These are phyloP conservation scores for Aspergillus hortae DNA, from an alignment of 2,329 filamentous ascomycete species.

Conservation along the genomic window DNA sequence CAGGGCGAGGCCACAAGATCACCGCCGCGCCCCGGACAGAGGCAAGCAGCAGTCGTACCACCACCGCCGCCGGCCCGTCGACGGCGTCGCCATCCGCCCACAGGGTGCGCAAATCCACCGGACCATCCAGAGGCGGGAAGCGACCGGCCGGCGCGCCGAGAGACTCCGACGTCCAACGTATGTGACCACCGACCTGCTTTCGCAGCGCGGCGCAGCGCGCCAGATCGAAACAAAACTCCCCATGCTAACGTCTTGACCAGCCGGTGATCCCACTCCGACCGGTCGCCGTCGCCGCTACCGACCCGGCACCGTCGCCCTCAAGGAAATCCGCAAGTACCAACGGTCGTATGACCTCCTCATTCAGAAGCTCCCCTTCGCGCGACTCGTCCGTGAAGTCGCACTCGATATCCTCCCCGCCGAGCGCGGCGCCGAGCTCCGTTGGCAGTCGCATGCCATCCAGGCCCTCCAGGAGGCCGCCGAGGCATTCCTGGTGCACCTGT, in stretches of 20 bases:
- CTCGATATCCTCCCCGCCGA: slow-evolving; percentile 57
- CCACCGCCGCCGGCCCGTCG: slow-evolving; percentile 14
- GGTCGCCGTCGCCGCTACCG: slow-evolving; percentile 62
- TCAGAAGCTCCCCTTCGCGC: slow-evolving; percentile 51
- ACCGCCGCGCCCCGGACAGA: slow-evolving; percentile 7
- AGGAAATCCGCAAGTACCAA: slow-evolving; percentile 90
- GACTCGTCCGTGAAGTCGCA: slow-evolving; percentile 51
- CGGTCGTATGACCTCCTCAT: slow-evolving; percentile 84
- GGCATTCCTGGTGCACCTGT: slow-evolving; percentile 92
- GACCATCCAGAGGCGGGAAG: slow-evolving; percentile 16
- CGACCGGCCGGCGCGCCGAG: slow-evolving; percentile 18
- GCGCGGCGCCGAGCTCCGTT: slow-evolving; percentile 69
- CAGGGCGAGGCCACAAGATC: slow-evolving; percentile 16
- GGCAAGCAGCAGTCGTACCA: background rate
- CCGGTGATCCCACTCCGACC: slow-evolving; percentile 68
- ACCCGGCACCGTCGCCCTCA: slow-evolving; percentile 80
- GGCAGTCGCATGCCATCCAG: slow-evolving; percentile 93
- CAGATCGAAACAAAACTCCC: background rate
- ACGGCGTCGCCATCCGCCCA: slow-evolving; percentile 8
- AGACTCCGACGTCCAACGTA: slow-evolving; percentile 38
- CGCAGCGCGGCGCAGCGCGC: too few species aligned
- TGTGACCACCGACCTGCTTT: slow-evolving; percentile 6
- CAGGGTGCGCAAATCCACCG: slow-evolving; percentile 18
- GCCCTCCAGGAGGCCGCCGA: slow-evolving; percentile 95
- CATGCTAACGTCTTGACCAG: slow-evolving; percentile 39